These are phyloP conservation scores for Metschnikowia colocasiae DNA, from an alignment of 805 yeast species.

Conservation along the genomic window DNA sequence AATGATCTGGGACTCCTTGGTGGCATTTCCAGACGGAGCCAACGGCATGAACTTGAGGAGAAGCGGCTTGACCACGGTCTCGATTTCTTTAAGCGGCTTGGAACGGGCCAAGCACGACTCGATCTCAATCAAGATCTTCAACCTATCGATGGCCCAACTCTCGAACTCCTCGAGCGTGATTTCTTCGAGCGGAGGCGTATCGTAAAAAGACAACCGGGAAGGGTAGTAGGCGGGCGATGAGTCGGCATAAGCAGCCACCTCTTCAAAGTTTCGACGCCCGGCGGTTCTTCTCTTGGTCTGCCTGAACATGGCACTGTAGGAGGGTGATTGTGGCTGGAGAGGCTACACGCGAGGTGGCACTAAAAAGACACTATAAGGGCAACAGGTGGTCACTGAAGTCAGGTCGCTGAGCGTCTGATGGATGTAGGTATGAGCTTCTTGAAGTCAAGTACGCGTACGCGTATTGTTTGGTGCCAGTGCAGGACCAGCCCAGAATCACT, in stretches of 20 bases:
- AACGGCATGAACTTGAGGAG: slow-evolving; percentile 65
- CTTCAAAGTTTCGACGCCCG: slow-evolving; percentile 65
- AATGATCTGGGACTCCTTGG: slow-evolving; percentile 36
- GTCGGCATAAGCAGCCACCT: slow-evolving; percentile 23
- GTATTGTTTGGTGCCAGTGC: not conserved
- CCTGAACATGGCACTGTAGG: slow-evolving; percentile 51
- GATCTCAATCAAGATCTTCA: slow-evolving; percentile 77
- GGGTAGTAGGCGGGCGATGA: slow-evolving; percentile 43
- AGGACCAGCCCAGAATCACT: not conserved
- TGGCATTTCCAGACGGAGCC: slow-evolving; percentile 29
- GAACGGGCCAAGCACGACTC: slow-evolving; percentile 71
- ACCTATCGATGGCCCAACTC: slow-evolving; percentile 90
- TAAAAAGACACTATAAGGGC: not conserved
- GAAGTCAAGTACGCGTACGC: slow-evolving; percentile 2
- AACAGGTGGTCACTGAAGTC: not conserved
- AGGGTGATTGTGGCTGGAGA: not conserved
- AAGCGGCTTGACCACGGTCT: slow-evolving; percentile 59
- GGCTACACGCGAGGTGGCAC: not conserved
- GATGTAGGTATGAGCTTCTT: not conserved
- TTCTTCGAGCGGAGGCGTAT: slow-evolving; percentile 74
- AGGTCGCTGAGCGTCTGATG: no score
- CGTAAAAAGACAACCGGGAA: slow-evolving; percentile 70
- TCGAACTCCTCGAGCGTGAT: slow-evolving; percentile 92
- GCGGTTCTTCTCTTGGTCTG: slow-evolving; percentile 71
- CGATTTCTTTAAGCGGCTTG: slow-evolving; percentile 61